Evolutionary conservation across 1,284 basidiomycete genomes (phyloP), one percentile per base, ranked within the genome.

Genomic region (Schizophyllum commune): DNA sequence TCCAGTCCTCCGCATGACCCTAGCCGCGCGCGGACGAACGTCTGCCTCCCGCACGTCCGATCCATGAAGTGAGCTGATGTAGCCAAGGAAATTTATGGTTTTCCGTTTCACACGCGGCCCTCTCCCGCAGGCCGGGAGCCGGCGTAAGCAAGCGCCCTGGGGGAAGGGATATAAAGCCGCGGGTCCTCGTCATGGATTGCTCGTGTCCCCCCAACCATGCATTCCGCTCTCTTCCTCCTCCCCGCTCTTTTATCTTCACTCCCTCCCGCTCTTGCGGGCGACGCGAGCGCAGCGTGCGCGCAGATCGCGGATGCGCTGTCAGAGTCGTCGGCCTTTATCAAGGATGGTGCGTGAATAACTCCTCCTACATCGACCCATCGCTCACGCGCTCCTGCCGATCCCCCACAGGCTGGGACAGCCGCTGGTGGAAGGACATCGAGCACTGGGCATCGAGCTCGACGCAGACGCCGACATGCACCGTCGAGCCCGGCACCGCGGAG

Each of bases 401-500:
- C 39, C 17, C 39, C 13, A 47, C 17, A 47, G 39, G 9, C 39
- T 17, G 9, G 17, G 17, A 11, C 39, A 17, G 39, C 39, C 39
- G 17, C 39, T 47, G 9, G 13, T 11, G 13, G 39, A 47, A 47
- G 13, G 73, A 73, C 52, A 72, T 70, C 53, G 47, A 55, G 13
- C 76, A 78, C 58, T 74, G 70, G 70, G 64, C 68, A 0, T 20
- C 62, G 5, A 73, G 74, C 8, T 74, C 69, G 34, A 65, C 64
- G 0, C 68, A 73, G 59, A 1, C 33, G 1, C 66, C 76, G 2
- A 64, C 69, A 7, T 77, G 76, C 63, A 72, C 73, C 7, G 77
- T 78, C 17, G 73, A 75, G 62, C 76, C 76, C 11, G 72, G 72
- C 6, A 73, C 67, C 13, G 64, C 70, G 15, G 65, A 70, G 34